Base-by-base conservation (phyloP, 75 land plant genomes). In the Chamaecyparis obtusa region DNA sequence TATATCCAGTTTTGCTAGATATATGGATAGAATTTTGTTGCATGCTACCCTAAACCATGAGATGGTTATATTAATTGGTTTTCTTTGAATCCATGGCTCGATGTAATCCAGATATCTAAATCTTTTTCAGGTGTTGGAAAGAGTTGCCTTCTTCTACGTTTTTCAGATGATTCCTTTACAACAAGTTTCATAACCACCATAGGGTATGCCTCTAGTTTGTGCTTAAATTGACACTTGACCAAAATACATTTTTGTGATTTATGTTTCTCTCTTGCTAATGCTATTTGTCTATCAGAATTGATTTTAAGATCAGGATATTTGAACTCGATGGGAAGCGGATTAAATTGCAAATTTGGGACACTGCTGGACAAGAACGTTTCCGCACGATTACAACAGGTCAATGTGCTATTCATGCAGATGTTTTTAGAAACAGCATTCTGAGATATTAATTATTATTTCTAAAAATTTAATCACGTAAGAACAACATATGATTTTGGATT, bases 311-410 rank as follows among this genome's bases (percentile, higher is more conserved):
- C 75, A 92, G 93, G 84, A 93, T 92, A 44, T 92, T 95, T 71
- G 95, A 94, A 83, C 95, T 95, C 85, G 96, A 95, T 90, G 95
- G 93, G 33, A 95, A 94, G 87, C 87, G 94, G 79, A 93, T 95
- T 87, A 95, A 95, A 86, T 91, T 94, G n/a, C 96, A 95, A 87
- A 95, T 95, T 74, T 95, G 95, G 95, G 95, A 95, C 81, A 95
- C 96, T n/a, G 95, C 95, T 88, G 96, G 96, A 41, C 96, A 95
- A 88, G 96, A 95, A 89, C 90, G 94, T 16, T 93, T 93, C 84
- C 86, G 94, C 15, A 93, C 94, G 39, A 93, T 93, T 60, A 93
- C 94, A 54, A 93, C 94, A 60, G 93, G 93, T 90, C 32, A 39
- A 17, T 87, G 76, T 74, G 76, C 36, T 24, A 3, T 14, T 74